Base-by-base conservation (phyloP, 2,329 filamentous ascomycete species). In the Macrophomina tecta region DNA sequence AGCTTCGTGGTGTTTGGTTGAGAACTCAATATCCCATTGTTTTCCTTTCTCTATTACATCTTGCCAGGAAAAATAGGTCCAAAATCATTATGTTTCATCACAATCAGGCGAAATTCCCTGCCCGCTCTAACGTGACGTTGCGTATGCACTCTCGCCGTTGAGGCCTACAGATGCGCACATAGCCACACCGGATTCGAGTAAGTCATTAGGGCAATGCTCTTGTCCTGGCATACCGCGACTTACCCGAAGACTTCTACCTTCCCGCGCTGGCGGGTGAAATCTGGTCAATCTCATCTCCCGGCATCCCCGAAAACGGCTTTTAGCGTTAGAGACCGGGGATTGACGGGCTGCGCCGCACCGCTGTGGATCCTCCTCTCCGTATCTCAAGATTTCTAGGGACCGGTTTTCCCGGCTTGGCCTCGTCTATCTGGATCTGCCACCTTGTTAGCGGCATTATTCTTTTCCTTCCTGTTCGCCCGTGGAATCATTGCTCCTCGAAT, bases 351-450 rank as follows among this genome's bases (percentile, higher is more conserved):
- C 8, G 42, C 42, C 42, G 56, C 56, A 23, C 28, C 16, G 56
- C 16, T 18, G 56, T 48, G 56, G 56, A 61, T 48, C 56, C 40
- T 6, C 30, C 30, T 9, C 16, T 8, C 40, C 28, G 42, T 18
- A 48, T 61, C 56, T 61, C 28, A 18, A 48, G 56, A 48, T 48
- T 61, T n/a, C 16, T 12, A 48, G 56, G 42, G 11, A 61, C 40
- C 56, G 56, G 14, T 61, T 46, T 46, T 18, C 16, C 56, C 56
- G 56, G 56, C 56, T 61, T 61, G 42, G 56, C 56, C 23, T 28
- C 28, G 46, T 36, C 36, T 28, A 49, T 23, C 6, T 49, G 46
- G 9, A 16, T 49, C 5, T 11, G 3, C 7, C 8, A 18, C n/a
- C 18, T 5, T 11, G 4, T 49, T 9, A 8, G 46, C 28, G 18